Percentiles rank a stretch among this genome's conserved stretches.
Evolutionary conservation across 2,329 filamentous ascomycete genomes (phyloP).

Genomic region (Coniochaeta ligniaria): DNA sequence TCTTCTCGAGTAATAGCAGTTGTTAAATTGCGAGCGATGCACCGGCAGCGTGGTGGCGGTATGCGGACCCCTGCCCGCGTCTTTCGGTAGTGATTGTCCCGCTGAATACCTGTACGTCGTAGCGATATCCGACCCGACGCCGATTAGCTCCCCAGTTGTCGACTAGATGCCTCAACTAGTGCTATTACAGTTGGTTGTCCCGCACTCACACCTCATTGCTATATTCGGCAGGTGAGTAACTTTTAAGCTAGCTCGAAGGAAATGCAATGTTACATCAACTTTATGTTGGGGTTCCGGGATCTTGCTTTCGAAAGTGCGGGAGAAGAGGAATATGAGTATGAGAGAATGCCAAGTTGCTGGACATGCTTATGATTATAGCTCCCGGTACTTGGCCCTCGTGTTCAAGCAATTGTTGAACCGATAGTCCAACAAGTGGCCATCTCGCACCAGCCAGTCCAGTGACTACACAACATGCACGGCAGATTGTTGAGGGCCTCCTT

Average conservation of each 20-base stretch:
- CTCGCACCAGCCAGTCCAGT: not conserved
- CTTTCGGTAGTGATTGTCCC: not conserved
- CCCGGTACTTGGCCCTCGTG: not conserved
- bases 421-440: not conserved
- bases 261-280: not conserved
- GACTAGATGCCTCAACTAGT: not conserved
- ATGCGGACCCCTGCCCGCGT: not conserved
- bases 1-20: not conserved
- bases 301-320: not conserved
- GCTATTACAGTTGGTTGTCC: too few species aligned
- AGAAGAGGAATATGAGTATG: not conserved
- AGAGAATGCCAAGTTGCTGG: not conserved
- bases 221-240: not conserved
- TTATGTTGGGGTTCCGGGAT: not conserved
- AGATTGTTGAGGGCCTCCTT: not conserved
- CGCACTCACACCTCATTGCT: not conserved
- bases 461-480: not conserved
- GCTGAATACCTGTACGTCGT: not conserved
- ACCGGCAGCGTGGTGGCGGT: not conserved
- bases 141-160: not conserved
- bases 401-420: not conserved
- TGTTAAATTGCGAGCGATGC: not conserved
- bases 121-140: not conserved
- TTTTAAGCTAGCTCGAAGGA: not conserved
- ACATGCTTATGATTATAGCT: not conserved